Percentiles rank a stretch among this genome's conserved stretches.
These are phyloP conservation scores for Fusarium dimerum DNA, from an alignment of 2,329 filamentous ascomycete species.

Conservation along the genomic window DNA sequence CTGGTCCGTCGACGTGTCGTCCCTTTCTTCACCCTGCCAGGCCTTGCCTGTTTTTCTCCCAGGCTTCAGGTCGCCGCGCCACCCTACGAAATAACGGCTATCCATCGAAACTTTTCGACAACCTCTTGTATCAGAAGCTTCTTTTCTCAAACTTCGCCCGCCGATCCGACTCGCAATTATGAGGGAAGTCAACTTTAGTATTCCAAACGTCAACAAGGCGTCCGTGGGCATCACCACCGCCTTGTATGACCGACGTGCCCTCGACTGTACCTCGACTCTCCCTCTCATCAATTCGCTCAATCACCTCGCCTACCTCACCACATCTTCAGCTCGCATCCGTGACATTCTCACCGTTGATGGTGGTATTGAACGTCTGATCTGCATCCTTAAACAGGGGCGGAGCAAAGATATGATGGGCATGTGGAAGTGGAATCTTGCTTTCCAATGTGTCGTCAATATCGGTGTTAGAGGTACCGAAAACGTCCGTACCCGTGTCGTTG, in stretches of 20 bases:
- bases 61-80: slow-evolving; percentile 25
- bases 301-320: slow-evolving; percentile 97
- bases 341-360: slow-evolving; percentile 99
- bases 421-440: slow-evolving; percentile 99
- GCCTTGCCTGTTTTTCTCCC: slow-evolving; percentile 12
- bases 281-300: slow-evolving; percentile 99
- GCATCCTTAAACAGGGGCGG: slow-evolving; percentile 95
- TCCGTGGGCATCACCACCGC: slow-evolving; percentile 98
- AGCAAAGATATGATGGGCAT: slow-evolving; percentile 99
- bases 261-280: slow-evolving; percentile 97
- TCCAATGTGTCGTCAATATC: slow-evolving; percentile 99
- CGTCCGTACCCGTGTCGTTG: slow-evolving; percentile 91
- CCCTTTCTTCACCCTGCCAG: slow-evolving; percentile 12
- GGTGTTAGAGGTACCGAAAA: slow-evolving; percentile 93
- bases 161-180: slow-evolving; percentile 59
- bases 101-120: slow-evolving; percentile 19
- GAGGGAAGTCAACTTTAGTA: slow-evolving; percentile 99
- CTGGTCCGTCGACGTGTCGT: slow-evolving; percentile 8
- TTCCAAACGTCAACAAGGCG: slow-evolving; percentile 99
- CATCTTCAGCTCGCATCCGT: slow-evolving; percentile 93
- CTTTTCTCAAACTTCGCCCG: slow-evolving; percentile 12
- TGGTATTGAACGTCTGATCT: slow-evolving; percentile 93
- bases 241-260: slow-evolving; percentile 92
- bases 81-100: slow-evolving; percentile 15
- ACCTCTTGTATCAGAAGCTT: slow-evolving; percentile 12